phyloP scores from a whole-genome alignment of 2,329 filamentous ascomycete genomes.

The Keithomyces neogunnii region DNA sequence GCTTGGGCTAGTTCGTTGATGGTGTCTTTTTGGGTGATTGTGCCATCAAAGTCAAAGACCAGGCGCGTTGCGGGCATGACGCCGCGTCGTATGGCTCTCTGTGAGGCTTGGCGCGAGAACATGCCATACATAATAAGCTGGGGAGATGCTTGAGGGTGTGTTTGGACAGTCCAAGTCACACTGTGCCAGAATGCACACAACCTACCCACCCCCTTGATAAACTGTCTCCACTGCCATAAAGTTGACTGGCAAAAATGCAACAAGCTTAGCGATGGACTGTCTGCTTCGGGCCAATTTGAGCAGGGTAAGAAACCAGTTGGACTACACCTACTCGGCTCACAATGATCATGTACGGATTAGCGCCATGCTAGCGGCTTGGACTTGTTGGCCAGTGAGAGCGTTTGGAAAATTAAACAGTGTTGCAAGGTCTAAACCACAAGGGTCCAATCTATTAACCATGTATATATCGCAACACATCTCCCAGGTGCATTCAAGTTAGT shows the following conservation, averaged over 20 bases:
- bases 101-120: neutral
- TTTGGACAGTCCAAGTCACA: too few relatives aligned
- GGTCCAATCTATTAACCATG: conserved; percentile 16
- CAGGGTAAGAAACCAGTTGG: too few relatives aligned
- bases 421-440: conserved; percentile 4
- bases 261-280: too few relatives aligned
- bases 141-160: too few relatives aligned
- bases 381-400: neutral
- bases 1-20: conserved; percentile 37
- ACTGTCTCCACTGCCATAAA: too few relatives aligned
- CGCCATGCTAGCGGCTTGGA: too few relatives aligned
- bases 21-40: conserved; percentile 47
- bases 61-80: conserved; percentile 29
- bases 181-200: too few relatives aligned
- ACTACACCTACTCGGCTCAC: too few relatives aligned
- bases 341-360: too few relatives aligned
- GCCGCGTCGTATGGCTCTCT: neutral
- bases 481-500: neutral
- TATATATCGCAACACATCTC: conserved; percentile 3
- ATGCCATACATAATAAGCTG: neutral
- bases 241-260: too few relatives aligned
- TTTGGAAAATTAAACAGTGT: neutral
- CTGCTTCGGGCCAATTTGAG: too few relatives aligned
- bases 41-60: conserved; percentile 52
- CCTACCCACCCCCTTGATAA: too few relatives aligned